Conservation (phyloP, 2,329 filamentous ascomycete species). For the Incumbomyces delicatus region DNA sequence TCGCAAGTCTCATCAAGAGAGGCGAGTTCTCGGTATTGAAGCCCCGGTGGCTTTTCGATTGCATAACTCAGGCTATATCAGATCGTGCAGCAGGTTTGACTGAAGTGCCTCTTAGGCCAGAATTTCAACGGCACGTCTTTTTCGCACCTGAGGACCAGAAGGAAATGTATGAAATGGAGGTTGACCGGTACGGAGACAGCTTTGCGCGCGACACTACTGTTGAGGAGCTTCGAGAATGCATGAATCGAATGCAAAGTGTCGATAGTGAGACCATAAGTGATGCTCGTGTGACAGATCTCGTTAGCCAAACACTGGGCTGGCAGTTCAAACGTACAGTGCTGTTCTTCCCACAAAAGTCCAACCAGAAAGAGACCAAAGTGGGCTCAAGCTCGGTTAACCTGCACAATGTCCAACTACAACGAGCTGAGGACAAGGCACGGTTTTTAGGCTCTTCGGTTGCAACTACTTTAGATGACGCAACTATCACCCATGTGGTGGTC, state of each 20-base stretch:
- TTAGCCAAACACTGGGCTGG: slow-evolving; percentile 32
- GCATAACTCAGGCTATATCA: slow-evolving; percentile 49
- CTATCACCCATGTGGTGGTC: slow-evolving; percentile 63
- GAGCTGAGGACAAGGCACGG: slow-evolving; percentile 46
- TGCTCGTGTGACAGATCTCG: slow-evolving; percentile 46
- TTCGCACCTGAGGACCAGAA: slow-evolving; percentile 52
- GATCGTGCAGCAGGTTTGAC: slow-evolving; percentile 44
- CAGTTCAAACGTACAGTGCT: not conserved
- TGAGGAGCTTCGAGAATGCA: slow-evolving; percentile 46
- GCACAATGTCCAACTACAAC: slow-evolving; percentile 20
- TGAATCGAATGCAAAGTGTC: slow-evolving; percentile 13
- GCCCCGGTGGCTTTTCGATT: slow-evolving; percentile 76
- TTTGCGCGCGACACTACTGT: slow-evolving; percentile 61
- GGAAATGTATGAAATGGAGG: slow-evolving; percentile 39
- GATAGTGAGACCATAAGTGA: slow-evolving; percentile 33
- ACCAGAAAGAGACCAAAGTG: slow-evolving; percentile 12
- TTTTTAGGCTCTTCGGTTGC: slow-evolving; percentile 60
- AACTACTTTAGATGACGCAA: slow-evolving; percentile 40
- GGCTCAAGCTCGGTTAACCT: slow-evolving; percentile 22
- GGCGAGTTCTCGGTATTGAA: slow-evolving; percentile 63
- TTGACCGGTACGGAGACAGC: slow-evolving; percentile 74
- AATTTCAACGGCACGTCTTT: slow-evolving; percentile 60
- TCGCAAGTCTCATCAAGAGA: slow-evolving; percentile 68
- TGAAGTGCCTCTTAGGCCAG: slow-evolving; percentile 54
- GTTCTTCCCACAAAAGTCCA: not conserved